Evolutionary conservation across 192 early-diverging fungal genomes (phyloP).

Genomic region (Coemansia sp.): DNA sequence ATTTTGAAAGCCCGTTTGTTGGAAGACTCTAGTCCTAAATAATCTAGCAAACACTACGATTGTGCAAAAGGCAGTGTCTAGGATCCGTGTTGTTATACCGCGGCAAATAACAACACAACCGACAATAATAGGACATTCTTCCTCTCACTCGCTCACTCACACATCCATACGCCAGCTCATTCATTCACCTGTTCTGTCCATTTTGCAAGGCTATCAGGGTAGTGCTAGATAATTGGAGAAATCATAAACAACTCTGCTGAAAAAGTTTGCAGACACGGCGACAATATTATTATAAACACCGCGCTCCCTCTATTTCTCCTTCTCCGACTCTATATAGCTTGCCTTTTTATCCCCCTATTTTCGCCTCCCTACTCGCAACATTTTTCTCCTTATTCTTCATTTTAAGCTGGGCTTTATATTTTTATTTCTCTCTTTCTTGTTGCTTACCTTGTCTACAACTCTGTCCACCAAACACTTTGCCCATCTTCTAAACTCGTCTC

Average conservation of each 20-base stretch:
- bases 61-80: constrained; percentile 6
- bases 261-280: not conserved
- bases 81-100: constrained; percentile 4
- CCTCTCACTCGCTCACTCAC: not conserved
- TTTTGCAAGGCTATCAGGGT: not conserved
- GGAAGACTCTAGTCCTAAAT: not conserved
- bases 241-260: not conserved
- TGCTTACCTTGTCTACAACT: constrained; percentile 5
- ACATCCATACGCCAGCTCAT: not conserved
- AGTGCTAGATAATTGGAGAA: not conserved
- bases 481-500: constrained; percentile 15
- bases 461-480: not conserved
- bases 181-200: not conserved
- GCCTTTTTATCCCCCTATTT: constrained; percentile 10
- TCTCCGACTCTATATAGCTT: constrained; percentile 1
- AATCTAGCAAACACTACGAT: not conserved
- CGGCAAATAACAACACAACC: constrained; percentile 3
- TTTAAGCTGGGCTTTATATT: constrained; percentile 34
- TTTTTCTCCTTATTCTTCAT: constrained; percentile 3
- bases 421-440: constrained; percentile 5
- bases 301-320: constrained; percentile 10
- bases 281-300: constrained; percentile 9
- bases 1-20: not conserved
- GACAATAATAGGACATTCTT: not conserved
- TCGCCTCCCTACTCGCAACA: not conserved